Conservation (phyloP, 495 filamentous ascomycete genomes). For the Podospora appendiculata region DNA sequence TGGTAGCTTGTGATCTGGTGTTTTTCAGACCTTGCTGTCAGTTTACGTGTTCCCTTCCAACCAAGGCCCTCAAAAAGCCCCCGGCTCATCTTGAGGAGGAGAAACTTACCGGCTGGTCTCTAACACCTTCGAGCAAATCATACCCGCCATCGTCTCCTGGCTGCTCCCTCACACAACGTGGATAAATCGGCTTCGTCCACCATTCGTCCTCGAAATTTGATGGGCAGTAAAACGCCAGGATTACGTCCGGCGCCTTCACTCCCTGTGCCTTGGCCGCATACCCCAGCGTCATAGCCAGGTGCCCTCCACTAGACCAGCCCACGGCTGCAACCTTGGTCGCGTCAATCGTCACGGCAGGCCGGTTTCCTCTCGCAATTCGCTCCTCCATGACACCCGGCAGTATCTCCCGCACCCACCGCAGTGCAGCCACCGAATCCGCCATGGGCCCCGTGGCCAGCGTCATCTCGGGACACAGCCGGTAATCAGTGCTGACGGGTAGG, state of each 20-base stretch:
- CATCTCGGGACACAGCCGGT: constrained; percentile 49
- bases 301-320: constrained; percentile 52
- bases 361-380: no score
- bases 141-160: no score
- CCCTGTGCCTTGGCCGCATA: constrained; percentile 27
- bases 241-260: constrained; percentile 36
- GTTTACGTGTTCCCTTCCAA: no score
- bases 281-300: constrained; percentile 41
- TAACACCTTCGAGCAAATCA: no score
- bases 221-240: constrained; percentile 48
- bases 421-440: constrained; percentile 39
- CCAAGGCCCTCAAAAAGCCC: no score
- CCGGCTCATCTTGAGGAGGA: no score
- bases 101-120: no score
- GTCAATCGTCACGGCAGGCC: constrained; percentile 22
- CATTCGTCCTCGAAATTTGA: constrained; percentile 27
- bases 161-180: background rate
- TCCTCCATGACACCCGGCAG: constrained; percentile 2
- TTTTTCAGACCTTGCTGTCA: no score
- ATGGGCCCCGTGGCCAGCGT: constrained; percentile 43
- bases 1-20: no score
- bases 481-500: constrained; percentile 47
- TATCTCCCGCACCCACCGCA: constrained; percentile 29
- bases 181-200: background rate
- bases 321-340: constrained; percentile 35